Percentiles rank a stretch among this genome's conserved stretches.
Evolutionary conservation across 371 early-diverging fungal species (phyloP).

Genomic region (Actinomucor elegans): DNA sequence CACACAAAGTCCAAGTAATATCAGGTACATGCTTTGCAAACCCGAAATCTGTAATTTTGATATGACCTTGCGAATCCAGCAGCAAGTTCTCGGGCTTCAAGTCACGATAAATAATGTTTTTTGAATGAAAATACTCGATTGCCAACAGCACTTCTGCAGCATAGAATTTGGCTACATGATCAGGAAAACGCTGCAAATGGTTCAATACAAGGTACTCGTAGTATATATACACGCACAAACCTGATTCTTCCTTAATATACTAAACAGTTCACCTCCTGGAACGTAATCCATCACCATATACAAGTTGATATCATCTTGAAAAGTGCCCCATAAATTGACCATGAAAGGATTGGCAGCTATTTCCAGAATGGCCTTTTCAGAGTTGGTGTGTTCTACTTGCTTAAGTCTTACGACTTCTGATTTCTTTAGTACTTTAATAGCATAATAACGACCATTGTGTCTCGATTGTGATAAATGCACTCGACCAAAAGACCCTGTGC

Average conservation of each 20-base stretch:
- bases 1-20: slow-evolving; percentile 76
- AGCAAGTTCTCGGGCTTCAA: slow-evolving; percentile 93
- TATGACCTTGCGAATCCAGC: slow-evolving; percentile 85
- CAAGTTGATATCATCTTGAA: slow-evolving; percentile 86
- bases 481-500: slow-evolving; percentile 98
- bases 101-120: slow-evolving; percentile 91
- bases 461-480: slow-evolving; percentile 89
- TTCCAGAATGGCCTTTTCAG: slow-evolving; percentile 87
- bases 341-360: slow-evolving; percentile 87
- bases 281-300: slow-evolving; percentile 96
- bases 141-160: slow-evolving; percentile 73
- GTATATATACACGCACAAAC: slow-evolving; percentile 27
- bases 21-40: slow-evolving; percentile 96
- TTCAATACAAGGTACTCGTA: background rate
- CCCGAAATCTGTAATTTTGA: slow-evolving; percentile 98
- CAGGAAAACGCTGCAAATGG: slow-evolving; percentile 72
- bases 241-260: slow-evolving; percentile 68
- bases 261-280: slow-evolving; percentile 95
- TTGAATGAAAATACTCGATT: slow-evolving; percentile 87
- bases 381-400: slow-evolving; percentile 92
- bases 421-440: slow-evolving; percentile 97
- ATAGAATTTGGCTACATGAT: slow-evolving; percentile 85
- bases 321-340: slow-evolving; percentile 86
- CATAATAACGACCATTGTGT: slow-evolving; percentile 82
- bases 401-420: slow-evolving; percentile 91